Base-by-base conservation (phyloP, 306 rosid species). In the Cicer chorassanicum region DNA sequence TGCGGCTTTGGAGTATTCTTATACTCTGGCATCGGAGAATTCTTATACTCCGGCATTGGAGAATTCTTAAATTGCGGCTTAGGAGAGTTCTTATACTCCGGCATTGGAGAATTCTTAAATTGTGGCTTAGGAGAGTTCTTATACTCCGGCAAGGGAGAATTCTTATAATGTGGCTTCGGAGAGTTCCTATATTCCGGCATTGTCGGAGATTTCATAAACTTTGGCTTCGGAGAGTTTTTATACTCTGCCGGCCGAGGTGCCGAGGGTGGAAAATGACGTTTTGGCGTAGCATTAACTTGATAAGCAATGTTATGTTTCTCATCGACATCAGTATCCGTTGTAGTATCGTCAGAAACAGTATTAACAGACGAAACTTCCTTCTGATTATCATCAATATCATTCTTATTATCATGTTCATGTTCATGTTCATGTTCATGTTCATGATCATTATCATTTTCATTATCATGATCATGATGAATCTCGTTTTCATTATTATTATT, bases 201-300 rank as follows among this genome's bases (percentile, higher is more conserved):
- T 5, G 63, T 21, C n/a, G 65, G 65, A n/a, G 66, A 29, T 60
- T 60, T 60, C 66, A 29, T 60, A 63, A 38, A 63, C 29, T 39
- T 9, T 1, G 68, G 67, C 67, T 24, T 57, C 0, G 41, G 72
- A 29, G 75, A 66, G 36, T 10, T 65, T 1, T 2, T 44, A 76
- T 7, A 68, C 6, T 78, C 19, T 1, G 19, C 21, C 3, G 75
- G 69, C 5, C 16, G 9, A 16, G 24, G 14, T 0, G 39, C 13
- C 6, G 56, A 45, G 1, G 14, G 4, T 4, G 12, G 42, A 67
- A 11, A 67, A 1, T 70, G 75, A 38, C 9, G 76, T 24, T 12
- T 39, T 0, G 75, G 82, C 6, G 82, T 51, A 4, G 80, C 45
- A 6, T 18, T 46, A 5, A 77, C 73, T 45, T 74, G 70, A 9